A percentile compares a stretch with the other conserved stretches of the same genome.
These are phyloP conservation scores for Strobilomyces echinocephalus DNA, from an alignment of 768 basidiomycete genomes.

Conservation along the genomic window DNA sequence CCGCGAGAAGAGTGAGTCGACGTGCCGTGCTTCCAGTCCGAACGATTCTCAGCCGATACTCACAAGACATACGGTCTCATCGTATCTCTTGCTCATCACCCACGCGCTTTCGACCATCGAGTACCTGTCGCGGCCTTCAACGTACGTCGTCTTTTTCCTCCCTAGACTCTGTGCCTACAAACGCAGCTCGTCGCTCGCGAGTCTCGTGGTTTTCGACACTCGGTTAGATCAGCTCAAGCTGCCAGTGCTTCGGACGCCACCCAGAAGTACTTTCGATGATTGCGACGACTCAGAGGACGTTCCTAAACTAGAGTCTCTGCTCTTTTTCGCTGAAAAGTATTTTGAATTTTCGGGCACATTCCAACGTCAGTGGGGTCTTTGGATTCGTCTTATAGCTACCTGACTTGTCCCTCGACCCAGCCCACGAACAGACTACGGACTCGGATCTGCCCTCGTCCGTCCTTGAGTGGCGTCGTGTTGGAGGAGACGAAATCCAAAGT, in stretches of 20 bases:
- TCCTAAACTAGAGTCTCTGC: conserved; percentile 33
- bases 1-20: conserved; percentile 23
- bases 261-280: conserved; percentile 9
- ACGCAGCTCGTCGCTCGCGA: conserved; percentile 20
- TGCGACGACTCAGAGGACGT: conserved; percentile 16
- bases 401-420: conserved; percentile 9
- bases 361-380: conserved; percentile 36
- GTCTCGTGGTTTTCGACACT: conserved; percentile 59
- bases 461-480: conserved; percentile 13
- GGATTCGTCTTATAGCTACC: background rate
- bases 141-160: conserved; percentile 13
- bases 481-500: background rate
- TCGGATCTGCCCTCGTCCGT: background rate
- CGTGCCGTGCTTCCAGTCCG: background rate
- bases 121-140: conserved; percentile 30
- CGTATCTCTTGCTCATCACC: conserved; percentile 48
- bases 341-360: conserved; percentile 50
- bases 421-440: conserved; percentile 1
- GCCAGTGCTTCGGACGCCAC: conserved; percentile 39
- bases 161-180: background rate
- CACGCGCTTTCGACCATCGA: conserved; percentile 42
- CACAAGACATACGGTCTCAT: conserved; percentile 38
- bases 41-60: background rate
- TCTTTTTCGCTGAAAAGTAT: conserved; percentile 45
- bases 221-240: conserved; percentile 46